These are phyloP conservation scores for Fusarium praegraminearum DNA, from an alignment of 2,329 filamentous ascomycete species.

Conservation along the genomic window DNA sequence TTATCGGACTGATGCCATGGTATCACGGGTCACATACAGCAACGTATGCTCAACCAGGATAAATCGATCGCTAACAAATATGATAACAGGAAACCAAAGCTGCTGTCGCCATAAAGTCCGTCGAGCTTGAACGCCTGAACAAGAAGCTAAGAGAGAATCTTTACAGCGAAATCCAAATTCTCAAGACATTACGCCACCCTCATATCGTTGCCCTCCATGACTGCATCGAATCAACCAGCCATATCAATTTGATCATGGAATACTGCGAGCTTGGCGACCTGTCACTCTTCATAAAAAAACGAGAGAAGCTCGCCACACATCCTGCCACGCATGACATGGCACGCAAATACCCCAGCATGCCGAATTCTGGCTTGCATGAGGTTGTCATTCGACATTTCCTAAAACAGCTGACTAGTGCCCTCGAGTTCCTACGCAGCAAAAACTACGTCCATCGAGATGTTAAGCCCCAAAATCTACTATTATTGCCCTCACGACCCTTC, in stretches of 20 bases:
- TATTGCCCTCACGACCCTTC: constrained; percentile 84
- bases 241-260: constrained; percentile 98
- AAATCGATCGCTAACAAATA: constrained; percentile 16
- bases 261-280: constrained; percentile 96
- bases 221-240: constrained; percentile 85
- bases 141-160: constrained; percentile 97
- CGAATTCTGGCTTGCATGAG: constrained; percentile 89
- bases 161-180: constrained; percentile 93
- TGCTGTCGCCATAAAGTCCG: constrained; percentile 95
- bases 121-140: constrained; percentile 89
- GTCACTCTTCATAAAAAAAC: constrained; percentile 95
- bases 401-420: constrained; percentile 91
- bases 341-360: constrained; percentile 87
- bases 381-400: constrained; percentile 97
- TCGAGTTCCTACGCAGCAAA: constrained; percentile 85
- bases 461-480: constrained; percentile 94
- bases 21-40: constrained; percentile 7
- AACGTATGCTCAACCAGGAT: not conserved
- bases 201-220: constrained; percentile 97
- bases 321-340: constrained; percentile 90
- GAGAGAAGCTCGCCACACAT: constrained; percentile 82
- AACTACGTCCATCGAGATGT: constrained; percentile 97
- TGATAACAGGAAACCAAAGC: constrained; percentile 76
- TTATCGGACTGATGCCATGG: constrained; percentile 9
- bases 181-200: constrained; percentile 92